Conservation (phyloP, 331 rosid genomes). For the Telfairia occidentalis region DNA sequence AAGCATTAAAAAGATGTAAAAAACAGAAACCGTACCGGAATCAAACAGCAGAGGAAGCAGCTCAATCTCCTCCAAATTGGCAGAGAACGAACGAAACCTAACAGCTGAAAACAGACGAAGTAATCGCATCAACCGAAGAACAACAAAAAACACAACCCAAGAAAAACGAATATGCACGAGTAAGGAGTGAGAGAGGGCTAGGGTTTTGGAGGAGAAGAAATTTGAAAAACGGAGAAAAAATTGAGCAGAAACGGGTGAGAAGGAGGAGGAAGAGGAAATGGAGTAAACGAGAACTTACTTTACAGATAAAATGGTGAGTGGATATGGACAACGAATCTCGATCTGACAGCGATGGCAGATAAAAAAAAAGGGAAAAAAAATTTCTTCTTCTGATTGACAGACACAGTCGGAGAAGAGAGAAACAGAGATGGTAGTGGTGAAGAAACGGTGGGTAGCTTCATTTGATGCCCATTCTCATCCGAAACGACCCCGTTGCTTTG, state of each 20-base stretch:
- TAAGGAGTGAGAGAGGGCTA: neutral
- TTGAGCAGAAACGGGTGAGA: neutral
- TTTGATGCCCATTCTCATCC: neutral
- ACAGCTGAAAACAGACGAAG: neutral
- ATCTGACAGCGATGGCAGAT: neutral
- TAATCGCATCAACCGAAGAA: neutral
- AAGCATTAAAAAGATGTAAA: neutral
- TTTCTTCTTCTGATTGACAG: neutral
- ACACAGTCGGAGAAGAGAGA: conserved; percentile 4
- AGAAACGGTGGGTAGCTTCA: neutral
- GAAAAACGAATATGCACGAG: neutral
- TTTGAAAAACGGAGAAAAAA: neutral
- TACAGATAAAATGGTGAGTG: neutral
- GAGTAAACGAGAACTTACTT: neutral
- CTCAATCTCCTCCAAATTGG: neutral
- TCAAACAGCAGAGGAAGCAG: neutral
- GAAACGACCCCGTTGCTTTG: neutral
- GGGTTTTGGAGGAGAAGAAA: neutral
- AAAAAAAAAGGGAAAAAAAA: neutral
- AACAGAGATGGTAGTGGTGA: neutral
- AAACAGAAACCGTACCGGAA: neutral
- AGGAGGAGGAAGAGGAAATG: neutral
- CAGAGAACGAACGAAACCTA: neutral
- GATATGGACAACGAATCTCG: neutral
- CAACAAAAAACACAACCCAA: neutral